These are phyloP conservation scores for Trichoderma oligosporum DNA, from an alignment of 2,329 filamentous ascomycete genomes.

Conservation along the genomic window DNA sequence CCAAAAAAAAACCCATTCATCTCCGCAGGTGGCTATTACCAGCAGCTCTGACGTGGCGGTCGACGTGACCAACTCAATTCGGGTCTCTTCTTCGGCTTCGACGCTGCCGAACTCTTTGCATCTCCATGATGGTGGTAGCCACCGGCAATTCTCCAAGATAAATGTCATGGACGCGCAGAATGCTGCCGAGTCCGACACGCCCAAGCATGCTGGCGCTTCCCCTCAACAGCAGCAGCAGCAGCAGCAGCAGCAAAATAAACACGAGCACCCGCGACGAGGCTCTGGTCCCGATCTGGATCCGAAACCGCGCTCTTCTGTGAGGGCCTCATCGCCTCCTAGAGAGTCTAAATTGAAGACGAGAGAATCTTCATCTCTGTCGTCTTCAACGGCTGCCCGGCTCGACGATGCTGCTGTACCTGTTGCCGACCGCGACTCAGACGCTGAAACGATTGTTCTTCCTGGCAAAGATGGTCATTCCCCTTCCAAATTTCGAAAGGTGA, in stretches of 20 bases:
- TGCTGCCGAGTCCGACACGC: conserved; percentile 60
- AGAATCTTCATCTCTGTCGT: conserved; percentile 13
- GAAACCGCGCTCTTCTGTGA: conserved; percentile 21
- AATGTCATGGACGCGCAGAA: conserved; percentile 68
- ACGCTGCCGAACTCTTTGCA: conserved; percentile 22
- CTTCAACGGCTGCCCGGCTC: conserved; percentile 23
- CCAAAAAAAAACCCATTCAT: not conserved
- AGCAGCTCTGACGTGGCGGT: conserved; percentile 18
- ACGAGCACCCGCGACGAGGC: conserved; percentile 20
- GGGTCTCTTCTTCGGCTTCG: conserved; percentile 15
- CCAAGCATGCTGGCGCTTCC: conserved; percentile 55
- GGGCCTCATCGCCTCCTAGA: conserved; percentile 20
- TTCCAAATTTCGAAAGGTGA: conserved; percentile 60
- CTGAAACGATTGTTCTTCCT: conserved; percentile 66
- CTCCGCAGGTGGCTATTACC: conserved; percentile 16
- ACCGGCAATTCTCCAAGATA: conserved; percentile 49
- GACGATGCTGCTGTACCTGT: conserved; percentile 35
- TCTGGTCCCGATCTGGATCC: conserved; percentile 24
- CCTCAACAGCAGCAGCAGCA: conserved; percentile 44
- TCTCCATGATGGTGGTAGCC: conserved; percentile 58
- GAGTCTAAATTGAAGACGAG: conserved; percentile 17
- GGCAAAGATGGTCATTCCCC: conserved; percentile 63
- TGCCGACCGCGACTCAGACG: conserved; percentile 63
- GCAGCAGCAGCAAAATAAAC: conserved; percentile 32
- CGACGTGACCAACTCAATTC: conserved; percentile 19